Base-by-base conservation (phyloP, 2,329 filamentous ascomycete genomes). In the Pleochaeta shiraiana region DNA sequence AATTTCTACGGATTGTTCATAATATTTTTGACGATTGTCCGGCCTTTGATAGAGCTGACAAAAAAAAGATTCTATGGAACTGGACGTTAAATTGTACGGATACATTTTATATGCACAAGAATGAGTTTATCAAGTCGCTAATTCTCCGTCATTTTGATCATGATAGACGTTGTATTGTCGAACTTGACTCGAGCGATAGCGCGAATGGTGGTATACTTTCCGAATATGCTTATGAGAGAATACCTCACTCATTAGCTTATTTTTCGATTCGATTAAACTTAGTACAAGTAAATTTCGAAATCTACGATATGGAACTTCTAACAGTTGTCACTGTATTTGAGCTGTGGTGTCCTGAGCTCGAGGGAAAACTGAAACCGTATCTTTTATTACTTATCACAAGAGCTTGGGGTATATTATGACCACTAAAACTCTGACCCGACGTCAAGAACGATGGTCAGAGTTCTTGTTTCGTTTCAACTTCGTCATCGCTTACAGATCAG, bases 1-100 rank as follows among this genome's bases (percentile, higher is more conserved):
- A 63, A 63, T 39, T 63, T 63, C 31, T 63, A 63, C 33, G 1
- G 33, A 4, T n/a, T 19, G 2, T 63, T 63, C 30, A 63, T 39
- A 21, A 63, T 21, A 12, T 63, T 37, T 43, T 63, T 21, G 21
- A 4, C n/a, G 19, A 47, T 63, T 19, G 37, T 26, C 14, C 19
- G 26, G 28, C 61, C 39, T 6, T n/a, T 63, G 26, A 63, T 37
- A 12, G 24, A 45, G 11, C 11, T 63, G 30, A 63, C 61, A 12
- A 39, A 45, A 28, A 57, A 57, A 57, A 28, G 26, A 14, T 30
- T 16, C 28, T 28, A 21, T 60, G 28, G 57, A 33, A 60, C 14
- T 62, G 59, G 59, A 24, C 33, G 1, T 14, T 6, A 7, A 5
- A 62, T 6, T 62, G 59, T 28, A 4, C 39, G 7, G 16, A 62